Conservation (phyloP, 345 rosid species). For the Capsella bursapastoris region DNA sequence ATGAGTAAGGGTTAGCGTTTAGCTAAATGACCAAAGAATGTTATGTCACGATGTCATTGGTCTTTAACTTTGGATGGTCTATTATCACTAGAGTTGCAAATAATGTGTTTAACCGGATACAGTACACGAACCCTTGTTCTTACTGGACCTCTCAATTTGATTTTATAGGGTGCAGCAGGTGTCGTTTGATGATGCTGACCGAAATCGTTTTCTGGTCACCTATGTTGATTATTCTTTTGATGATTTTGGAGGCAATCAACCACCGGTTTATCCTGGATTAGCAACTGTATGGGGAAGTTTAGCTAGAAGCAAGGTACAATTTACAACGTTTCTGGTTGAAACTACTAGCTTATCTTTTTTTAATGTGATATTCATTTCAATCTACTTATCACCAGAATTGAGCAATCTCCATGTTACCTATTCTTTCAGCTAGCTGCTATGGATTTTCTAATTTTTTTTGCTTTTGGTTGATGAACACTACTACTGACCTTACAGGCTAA, state of each 20-base stretch:
- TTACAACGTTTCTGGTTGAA: constrained; percentile 7
- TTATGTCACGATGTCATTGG: constrained; percentile 24
- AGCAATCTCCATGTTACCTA: constrained; percentile 23
- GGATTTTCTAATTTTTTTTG: constrained; percentile 14
- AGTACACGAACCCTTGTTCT: constrained; percentile 19
- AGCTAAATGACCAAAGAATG: constrained; percentile 19
- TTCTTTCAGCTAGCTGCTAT: constrained; percentile 24
- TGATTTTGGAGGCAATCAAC: constrained; percentile 98
- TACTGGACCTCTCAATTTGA: constrained; percentile 35
- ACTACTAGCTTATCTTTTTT: constrained; percentile 19
- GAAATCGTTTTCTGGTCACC: constrained; percentile 93
- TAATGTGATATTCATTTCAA: constrained; percentile 15
- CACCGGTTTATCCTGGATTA: constrained; percentile 98
- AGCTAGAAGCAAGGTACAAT: constrained; percentile 95
- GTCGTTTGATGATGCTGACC: constrained; percentile 93
- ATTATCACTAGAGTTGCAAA: constrained; percentile 29
- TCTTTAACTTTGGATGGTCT: constrained; percentile 19
- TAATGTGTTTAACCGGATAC: constrained; percentile 31
- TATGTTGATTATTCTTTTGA: constrained; percentile 96
- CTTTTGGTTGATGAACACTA: constrained; percentile 27
- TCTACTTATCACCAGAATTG: constrained; percentile 13
- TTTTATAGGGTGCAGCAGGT: constrained; percentile 94
- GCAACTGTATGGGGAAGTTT: constrained; percentile 99
- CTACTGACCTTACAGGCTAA: constrained; percentile 71
- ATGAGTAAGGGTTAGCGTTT: neutral